Base-by-base conservation (phyloP, 148 eudicot genomes). In the Dysphania ambrosioides region DNA sequence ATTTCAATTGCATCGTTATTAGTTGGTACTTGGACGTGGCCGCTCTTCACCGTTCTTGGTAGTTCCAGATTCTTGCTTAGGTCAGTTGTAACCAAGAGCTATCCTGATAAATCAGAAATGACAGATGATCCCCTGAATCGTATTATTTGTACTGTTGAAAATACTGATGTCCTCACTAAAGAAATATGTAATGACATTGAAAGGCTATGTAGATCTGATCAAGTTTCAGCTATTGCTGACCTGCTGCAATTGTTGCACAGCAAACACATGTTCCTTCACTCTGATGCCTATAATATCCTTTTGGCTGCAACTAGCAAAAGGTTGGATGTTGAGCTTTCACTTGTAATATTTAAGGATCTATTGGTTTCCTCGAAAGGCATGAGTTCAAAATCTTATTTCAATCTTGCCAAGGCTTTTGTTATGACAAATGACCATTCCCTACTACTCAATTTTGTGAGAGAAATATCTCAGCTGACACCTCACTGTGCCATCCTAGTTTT, bases 371-470 rank as follows among this genome's bases (percentile, higher is more conserved):
- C 79, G 71, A 44, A 58, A 62, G 70, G 78, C 26, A 61, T 85
- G 64, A 79, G 79, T 62, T 80, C 87, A 71, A 77, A 66, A 70
- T 68, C 86, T 72, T 91, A 77, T 85, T 73, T 76, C 56, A 79
- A 75, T 72, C 76, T 89, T 85, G 97, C 95, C 58, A 86, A 79
- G 79, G 90, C 89, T 68, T 87, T 89, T 78, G 58, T 66, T 13
- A 84, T 82, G 73, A 77, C 63, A 47, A 81, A 81, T 24, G 87
- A 88, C 59, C 63, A 47, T n/a, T 35, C 41, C 18, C 69, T 71
- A 68, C 79, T 91, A 55, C 81, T 81, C 59, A 58, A 71, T 32
- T 87, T 87, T 79, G 72, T 94, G 40, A 73, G 51, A 75, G 89
- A 88, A 75, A 76, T 94, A 11, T 80, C 84, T 56, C 86, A 87